A percentile compares a stretch with the other conserved stretches of the same genome.
These are phyloP conservation scores for Cyberlindnera meyerae DNA, from an alignment of 805 yeast species.

Conservation along the genomic window DNA sequence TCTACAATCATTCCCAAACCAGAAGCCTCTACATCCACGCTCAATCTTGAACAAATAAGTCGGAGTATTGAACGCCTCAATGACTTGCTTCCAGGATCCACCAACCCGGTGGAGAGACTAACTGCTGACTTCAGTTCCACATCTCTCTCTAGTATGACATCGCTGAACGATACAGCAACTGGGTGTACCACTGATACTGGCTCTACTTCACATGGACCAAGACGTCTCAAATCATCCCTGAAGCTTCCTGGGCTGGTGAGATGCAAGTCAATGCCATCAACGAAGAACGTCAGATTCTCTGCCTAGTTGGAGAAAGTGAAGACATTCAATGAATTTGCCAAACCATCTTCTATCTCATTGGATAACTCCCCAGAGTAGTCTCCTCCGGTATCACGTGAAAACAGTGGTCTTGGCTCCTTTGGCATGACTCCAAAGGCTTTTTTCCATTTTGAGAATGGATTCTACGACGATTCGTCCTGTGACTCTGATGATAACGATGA, in stretches of 20 bases:
- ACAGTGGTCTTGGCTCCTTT: not conserved
- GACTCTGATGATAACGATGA: slow-evolving; percentile 21
- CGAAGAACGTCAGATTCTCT: slow-evolving; percentile 62
- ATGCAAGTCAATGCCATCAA: slow-evolving; percentile 45
- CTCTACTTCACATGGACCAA: slow-evolving; percentile 11
- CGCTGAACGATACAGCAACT: slow-evolving; percentile 10
- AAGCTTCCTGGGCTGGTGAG: slow-evolving; percentile 39
- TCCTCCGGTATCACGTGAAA: slow-evolving; percentile 13
- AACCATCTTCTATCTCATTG: slow-evolving; percentile 59
- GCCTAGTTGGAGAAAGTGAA: slow-evolving; percentile 55
- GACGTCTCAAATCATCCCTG: slow-evolving; percentile 35
- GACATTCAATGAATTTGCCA: slow-evolving; percentile 55
- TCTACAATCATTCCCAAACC: slow-evolving; percentile 23
- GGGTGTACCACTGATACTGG: slow-evolving; percentile 8
- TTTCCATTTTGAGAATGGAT: slow-evolving; percentile 18
- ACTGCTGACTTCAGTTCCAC: slow-evolving; percentile 10
- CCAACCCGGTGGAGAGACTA: slow-evolving; percentile 1
- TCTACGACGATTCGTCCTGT: slow-evolving; percentile 15
- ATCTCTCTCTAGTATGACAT: slow-evolving; percentile 12
- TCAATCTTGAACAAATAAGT: slow-evolving; percentile 8
- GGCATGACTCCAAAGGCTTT: slow-evolving; percentile 18
- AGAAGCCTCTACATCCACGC: slow-evolving; percentile 22
- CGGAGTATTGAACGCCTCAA: not conserved
- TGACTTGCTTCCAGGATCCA: no score
- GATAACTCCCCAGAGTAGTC: slow-evolving; percentile 43